Conservation (phyloP, 139 green algal species). For the Chlorokybus atmophyticus region DNA sequence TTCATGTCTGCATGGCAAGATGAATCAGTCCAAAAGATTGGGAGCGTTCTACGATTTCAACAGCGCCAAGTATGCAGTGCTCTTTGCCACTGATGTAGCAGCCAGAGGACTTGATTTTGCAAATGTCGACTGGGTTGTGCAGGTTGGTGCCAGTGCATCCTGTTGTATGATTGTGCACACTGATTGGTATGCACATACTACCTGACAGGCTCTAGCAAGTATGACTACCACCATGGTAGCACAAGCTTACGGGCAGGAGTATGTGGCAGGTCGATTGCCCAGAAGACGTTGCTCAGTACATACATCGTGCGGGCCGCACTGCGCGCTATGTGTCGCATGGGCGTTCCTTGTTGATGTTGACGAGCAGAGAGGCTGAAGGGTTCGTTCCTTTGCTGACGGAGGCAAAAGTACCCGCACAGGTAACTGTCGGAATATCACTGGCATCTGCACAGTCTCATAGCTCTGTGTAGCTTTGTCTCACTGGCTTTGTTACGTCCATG, state of each 20-base stretch:
- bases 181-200: not conserved
- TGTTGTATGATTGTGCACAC: not conserved
- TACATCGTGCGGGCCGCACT: conserved; percentile 80
- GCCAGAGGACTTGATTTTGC: conserved; percentile 82
- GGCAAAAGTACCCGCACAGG: too few relatives aligned
- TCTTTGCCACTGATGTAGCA: conserved; percentile 90
- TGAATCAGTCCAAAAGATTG: conserved; percentile 90
- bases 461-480: not conserved
- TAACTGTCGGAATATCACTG: too few relatives aligned
- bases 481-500: too few relatives aligned
- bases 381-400: conserved; percentile 1
- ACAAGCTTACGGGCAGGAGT: too few relatives aligned
- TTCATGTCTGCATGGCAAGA: conserved; percentile 74
- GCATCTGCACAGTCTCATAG: not conserved
- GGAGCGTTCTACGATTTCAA: conserved; percentile 30
- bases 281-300: conserved; percentile 83
- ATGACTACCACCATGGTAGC: too few relatives aligned
- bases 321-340: conserved; percentile 55
- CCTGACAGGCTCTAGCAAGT: too few relatives aligned
- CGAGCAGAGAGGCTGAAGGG: conserved; percentile 43
- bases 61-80: conserved; percentile 37
- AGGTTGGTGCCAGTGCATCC: conserved; percentile 6
- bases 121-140: conserved; percentile 81
- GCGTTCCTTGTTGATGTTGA: conserved; percentile 61
- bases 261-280: conserved; percentile 72